These are phyloP conservation scores for Pseudogymnoascus sp. DNA, from an alignment of 2,329 filamentous ascomycete species.

Conservation along the genomic window DNA sequence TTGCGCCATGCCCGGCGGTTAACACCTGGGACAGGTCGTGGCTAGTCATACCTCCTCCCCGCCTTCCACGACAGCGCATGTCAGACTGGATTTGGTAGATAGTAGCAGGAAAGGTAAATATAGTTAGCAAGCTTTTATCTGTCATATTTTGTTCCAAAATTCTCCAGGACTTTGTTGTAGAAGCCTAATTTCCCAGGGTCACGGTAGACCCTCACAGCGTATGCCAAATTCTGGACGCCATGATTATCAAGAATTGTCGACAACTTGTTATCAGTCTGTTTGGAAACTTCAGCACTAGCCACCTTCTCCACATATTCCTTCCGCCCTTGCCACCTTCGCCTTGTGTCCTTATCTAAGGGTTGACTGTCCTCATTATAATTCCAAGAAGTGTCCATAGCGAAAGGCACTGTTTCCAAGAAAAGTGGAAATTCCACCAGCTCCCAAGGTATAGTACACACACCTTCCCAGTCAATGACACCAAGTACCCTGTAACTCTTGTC, in stretches of 20 bases:
- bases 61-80: too few relatives aligned
- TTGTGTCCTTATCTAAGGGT: neutral
- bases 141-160: neutral
- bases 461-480: conserved; percentile 29
- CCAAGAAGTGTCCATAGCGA: conserved; percentile 12
- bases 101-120: too few relatives aligned
- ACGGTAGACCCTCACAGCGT: neutral
- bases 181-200: neutral
- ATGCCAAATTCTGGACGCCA: neutral
- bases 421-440: conserved; percentile 10
- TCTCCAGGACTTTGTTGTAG: neutral
- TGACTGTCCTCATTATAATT: neutral
- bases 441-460: conserved; percentile 14
- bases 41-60: too few relatives aligned
- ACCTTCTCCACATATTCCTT: neutral
- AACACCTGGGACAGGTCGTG: too few relatives aligned
- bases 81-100: too few relatives aligned
- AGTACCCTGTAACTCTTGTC: conserved; percentile 22
- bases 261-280: neutral
- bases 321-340: neutral
- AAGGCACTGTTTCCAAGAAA: conserved; percentile 9
- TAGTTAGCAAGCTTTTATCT: neutral
- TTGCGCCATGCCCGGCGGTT: neutral
- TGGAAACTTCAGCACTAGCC: neutral
- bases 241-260: neutral